Conservation (phyloP, 1,284 basidiomycete genomes). For the Abortiporus biennis region DNA sequence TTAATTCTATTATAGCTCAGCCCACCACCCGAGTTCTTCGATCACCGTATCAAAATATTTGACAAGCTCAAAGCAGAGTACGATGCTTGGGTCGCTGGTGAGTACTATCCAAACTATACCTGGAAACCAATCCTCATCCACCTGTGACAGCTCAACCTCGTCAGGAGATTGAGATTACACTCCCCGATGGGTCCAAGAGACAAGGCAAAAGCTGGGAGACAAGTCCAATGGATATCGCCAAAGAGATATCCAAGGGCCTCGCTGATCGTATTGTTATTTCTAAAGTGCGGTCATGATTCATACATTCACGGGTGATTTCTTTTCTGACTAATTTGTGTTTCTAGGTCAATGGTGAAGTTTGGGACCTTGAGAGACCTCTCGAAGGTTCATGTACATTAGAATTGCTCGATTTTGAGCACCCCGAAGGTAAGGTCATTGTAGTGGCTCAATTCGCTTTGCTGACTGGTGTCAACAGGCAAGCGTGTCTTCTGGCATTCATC, state of each 20-base stretch:
- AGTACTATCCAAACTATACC: conserved; percentile 11
- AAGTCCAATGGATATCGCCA: conserved; percentile 90
- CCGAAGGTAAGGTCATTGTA: conserved; percentile 86
- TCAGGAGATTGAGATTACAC: conserved; percentile 78
- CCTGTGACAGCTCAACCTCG: conserved; percentile 68
- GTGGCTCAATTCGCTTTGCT: not conserved
- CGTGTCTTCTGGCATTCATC: conserved; percentile 99
- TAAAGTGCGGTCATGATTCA: conserved; percentile 53
- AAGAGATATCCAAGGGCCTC: conserved; percentile 82
- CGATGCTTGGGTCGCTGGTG: conserved; percentile 76
- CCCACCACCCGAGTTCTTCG: conserved; percentile 85
- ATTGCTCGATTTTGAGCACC: conserved; percentile 91
- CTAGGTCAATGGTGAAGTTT: conserved; percentile 83
- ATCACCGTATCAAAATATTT: conserved; percentile 87
- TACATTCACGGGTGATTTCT: conserved; percentile 4
- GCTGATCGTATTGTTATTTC: conserved; percentile 91
- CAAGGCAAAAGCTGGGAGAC: conserved; percentile 94
- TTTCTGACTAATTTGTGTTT: conserved; percentile 1
- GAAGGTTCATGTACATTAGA: conserved; percentile 81
- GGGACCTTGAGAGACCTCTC: conserved; percentile 94
- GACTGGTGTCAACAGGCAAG: conserved; percentile 66
- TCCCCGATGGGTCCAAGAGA: conserved; percentile 83
- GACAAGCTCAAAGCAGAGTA: conserved; percentile 87
- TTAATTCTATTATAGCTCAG: conserved; percentile 45
- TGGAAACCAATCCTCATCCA: not conserved